A percentile compares a stretch with the other conserved stretches of the same genome.
Conservation (phyloP, 2,329 filamentous ascomycete genomes). For the Arachnopeziza araneosa region DNA sequence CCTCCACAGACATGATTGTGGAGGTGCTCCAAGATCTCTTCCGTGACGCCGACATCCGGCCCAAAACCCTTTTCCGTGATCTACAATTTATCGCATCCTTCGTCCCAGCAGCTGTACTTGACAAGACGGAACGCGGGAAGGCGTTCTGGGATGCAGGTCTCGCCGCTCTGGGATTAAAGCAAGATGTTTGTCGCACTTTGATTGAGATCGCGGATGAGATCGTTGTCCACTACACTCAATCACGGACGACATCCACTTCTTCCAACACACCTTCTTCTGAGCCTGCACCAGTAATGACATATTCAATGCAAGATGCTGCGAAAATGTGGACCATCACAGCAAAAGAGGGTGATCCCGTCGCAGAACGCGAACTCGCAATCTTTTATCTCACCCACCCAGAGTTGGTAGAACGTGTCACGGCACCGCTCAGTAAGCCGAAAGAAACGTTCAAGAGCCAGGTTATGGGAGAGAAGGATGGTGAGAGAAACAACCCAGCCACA, state of each 20-base stretch:
- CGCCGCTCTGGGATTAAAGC: constrained; percentile 83
- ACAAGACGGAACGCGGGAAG: constrained; percentile 60
- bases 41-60: constrained; percentile 61
- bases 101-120: constrained; percentile 54
- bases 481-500: constrained; percentile 72
- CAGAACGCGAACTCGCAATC: constrained; percentile 87
- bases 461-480: constrained; percentile 50
- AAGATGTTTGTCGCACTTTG: constrained; percentile 65
- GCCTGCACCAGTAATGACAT: constrained; percentile 46
- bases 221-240: constrained; percentile 61
- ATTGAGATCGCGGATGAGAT: constrained; percentile 65
- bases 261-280: constrained; percentile 6
- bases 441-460: constrained; percentile 89
- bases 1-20: constrained; percentile 48
- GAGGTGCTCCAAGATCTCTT: constrained; percentile 64
- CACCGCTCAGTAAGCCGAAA: constrained; percentile 76
- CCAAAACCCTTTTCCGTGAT: constrained; percentile 75
- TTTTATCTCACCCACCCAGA: constrained; percentile 92
- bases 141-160: constrained; percentile 80
- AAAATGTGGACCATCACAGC: constrained; percentile 90
- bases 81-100: constrained; percentile 69
- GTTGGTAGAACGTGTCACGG: constrained; percentile 70
- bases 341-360: constrained; percentile 82
- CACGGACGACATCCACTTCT: constrained; percentile 40
- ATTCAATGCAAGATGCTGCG: constrained; percentile 74